phyloP scores from a whole-genome alignment of 805 yeast genomes.

The Lachancea dasiensis region DNA sequence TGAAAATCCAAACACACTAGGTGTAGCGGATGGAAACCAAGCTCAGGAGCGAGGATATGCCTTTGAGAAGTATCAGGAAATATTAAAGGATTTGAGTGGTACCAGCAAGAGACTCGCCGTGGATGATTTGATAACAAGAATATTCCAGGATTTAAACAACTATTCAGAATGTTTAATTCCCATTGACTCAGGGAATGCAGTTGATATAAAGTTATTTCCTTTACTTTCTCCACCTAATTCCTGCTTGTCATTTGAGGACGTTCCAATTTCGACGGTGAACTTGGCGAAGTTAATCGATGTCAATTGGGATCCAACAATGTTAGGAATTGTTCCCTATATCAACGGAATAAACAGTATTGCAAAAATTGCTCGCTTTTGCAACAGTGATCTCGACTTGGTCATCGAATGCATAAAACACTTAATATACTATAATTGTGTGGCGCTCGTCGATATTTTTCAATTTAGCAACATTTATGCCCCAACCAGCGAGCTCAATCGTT shows the following conservation, averaged over 20 bases:
- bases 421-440: slow-evolving; percentile 81
- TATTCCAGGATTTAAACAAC: slow-evolving; percentile 90
- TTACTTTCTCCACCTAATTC: slow-evolving; percentile 78
- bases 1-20: slow-evolving; percentile 1
- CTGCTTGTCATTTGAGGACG: slow-evolving; percentile 70
- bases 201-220: slow-evolving; percentile 92
- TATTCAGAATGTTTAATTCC: slow-evolving; percentile 96
- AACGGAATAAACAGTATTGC: slow-evolving; percentile 83
- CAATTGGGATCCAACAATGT: slow-evolving; percentile 97
- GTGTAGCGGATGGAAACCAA: slow-evolving; percentile 1
- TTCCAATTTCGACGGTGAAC: slow-evolving; percentile 84
- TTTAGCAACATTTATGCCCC: slow-evolving; percentile 86
- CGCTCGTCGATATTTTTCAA: slow-evolving; percentile 81
- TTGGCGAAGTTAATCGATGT: slow-evolving; percentile 70
- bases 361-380: slow-evolving; percentile 69
- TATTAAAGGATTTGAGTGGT: slow-evolving; percentile 24
- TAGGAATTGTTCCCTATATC: slow-evolving; percentile 76
- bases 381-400: slow-evolving; percentile 72
- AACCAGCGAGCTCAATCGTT: slow-evolving; percentile 65
- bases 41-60: slow-evolving; percentile 7
- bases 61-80: slow-evolving; percentile 24
- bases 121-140: slow-evolving; percentile 75
- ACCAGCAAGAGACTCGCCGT: slow-evolving; percentile 41
- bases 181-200: slow-evolving; percentile 79
- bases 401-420: slow-evolving; percentile 86